A percentile compares a stretch with the other conserved stretches of the same genome.
Evolutionary conservation across 1,284 basidiomycete species (phyloP).

Genomic region (Filobasidium uniguttulatum): DNA sequence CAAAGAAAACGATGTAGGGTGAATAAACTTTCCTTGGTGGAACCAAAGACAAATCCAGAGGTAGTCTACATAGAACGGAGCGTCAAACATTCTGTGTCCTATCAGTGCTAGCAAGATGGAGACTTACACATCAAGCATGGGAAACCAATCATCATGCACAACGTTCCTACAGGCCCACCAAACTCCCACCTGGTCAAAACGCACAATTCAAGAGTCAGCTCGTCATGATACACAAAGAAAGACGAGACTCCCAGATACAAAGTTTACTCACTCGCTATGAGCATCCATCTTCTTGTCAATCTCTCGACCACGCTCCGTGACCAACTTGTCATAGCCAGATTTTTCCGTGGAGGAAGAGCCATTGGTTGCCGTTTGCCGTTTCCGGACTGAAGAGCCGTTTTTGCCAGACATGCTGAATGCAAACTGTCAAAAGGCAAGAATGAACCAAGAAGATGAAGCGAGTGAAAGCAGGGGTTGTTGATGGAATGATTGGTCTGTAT

Average conservation of each 20-base stretch:
- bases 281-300: slow-evolving; percentile 59
- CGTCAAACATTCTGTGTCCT: too few species aligned
- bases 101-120: too few species aligned
- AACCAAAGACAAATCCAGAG: slow-evolving; percentile 97
- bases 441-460: too few species aligned
- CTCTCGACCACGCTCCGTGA: slow-evolving; percentile 52
- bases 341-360: neutral
- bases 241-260: too few species aligned
- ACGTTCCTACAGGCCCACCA: slow-evolving; percentile 81
- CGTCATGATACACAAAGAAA: too few species aligned
- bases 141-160: slow-evolving; percentile 89
- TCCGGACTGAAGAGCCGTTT: too few species aligned
- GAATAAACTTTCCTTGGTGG: slow-evolving; percentile 76
- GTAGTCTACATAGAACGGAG: slow-evolving; percentile 99
- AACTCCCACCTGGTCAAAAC: slow-evolving; percentile 90
- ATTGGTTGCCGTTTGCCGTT: too few species aligned
- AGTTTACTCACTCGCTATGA: slow-evolving; percentile 54
- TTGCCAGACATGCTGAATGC: too few species aligned
- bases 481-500: too few species aligned
- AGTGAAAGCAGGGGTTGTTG: too few species aligned
- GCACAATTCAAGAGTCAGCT: too few species aligned
- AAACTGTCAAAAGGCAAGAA: too few species aligned
- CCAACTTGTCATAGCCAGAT: neutral
- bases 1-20: slow-evolving; percentile 48
- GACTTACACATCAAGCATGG: slow-evolving; percentile 44